Conservation (phyloP, 2,329 filamentous ascomycete genomes). For the Basipetospora chlamydospora region DNA sequence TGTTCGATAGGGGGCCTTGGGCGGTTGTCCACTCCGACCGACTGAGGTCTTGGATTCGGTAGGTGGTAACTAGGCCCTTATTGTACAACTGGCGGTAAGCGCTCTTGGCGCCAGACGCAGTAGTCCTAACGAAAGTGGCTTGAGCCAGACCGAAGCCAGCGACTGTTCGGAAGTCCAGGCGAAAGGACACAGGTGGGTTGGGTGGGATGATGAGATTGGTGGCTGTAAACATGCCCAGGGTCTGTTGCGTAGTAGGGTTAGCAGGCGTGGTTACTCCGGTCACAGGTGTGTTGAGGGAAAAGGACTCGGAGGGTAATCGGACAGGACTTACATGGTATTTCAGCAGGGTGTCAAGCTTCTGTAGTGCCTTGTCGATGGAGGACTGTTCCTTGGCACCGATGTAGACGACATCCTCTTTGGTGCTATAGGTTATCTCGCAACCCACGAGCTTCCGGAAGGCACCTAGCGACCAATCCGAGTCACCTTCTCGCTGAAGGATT, state of each 20-base stretch:
- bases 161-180: constrained; percentile 12
- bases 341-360: constrained; percentile 12
- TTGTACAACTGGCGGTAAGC: constrained; percentile 9
- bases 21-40: background rate
- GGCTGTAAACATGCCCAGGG: too few species aligned
- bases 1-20: background rate
- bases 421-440: constrained; percentile 15
- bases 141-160: constrained; percentile 14
- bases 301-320: too few species aligned
- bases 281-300: too few species aligned
- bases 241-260: background rate
- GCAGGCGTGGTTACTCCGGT: too few species aligned
- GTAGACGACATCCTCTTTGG: constrained; percentile 14
- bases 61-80: constrained; percentile 1
- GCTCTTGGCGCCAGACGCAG: background rate
- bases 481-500: constrained; percentile 1
- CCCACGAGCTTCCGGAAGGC: constrained; percentile 3
- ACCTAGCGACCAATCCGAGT: background rate
- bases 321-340: constrained; percentile 10
- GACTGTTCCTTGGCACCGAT: constrained; percentile 11
- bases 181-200: constrained; percentile 8
- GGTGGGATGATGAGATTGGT: constrained; percentile 13
- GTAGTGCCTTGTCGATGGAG: constrained; percentile 8
- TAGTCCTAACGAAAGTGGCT: constrained; percentile 13
- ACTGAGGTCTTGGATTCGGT: background rate